phyloP scores from a whole-genome alignment of 208 protist species.

The Leishmania arabica region DNA sequence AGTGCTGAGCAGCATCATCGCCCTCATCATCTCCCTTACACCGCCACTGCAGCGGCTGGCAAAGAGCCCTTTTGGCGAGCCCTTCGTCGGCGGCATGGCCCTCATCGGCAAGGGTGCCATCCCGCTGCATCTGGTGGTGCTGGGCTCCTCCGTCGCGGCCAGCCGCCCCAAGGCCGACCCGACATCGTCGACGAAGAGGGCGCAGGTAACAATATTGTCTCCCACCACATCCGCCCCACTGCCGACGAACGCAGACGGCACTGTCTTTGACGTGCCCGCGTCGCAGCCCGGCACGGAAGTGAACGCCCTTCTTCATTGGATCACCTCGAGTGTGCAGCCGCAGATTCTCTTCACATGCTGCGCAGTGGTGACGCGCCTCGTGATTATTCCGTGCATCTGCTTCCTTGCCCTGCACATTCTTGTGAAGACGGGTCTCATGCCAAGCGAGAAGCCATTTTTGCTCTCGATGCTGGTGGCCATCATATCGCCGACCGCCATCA shows the following conservation, averaged over 20 bases:
- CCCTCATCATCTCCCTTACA: conserved; percentile 61
- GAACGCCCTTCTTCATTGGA: conserved; percentile 14
- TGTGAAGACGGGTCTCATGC: conserved; percentile 41
- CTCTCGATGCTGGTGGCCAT: conserved; percentile 61
- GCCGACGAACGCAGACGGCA: conserved; percentile 3
- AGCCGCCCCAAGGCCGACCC: conserved; percentile 19
- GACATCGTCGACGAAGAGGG: background rate
- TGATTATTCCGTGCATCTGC: conserved; percentile 55
- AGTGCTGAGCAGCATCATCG: conserved; percentile 49
- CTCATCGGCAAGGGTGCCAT: conserved; percentile 60
- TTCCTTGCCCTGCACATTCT: conserved; percentile 62
- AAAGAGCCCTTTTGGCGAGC: conserved; percentile 36
- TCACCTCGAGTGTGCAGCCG: conserved; percentile 19
- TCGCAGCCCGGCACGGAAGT: background rate
- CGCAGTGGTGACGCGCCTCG: conserved; percentile 50
- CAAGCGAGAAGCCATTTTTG: conserved; percentile 54
- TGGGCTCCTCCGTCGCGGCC: conserved; percentile 51
- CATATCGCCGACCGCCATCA: conserved; percentile 66
- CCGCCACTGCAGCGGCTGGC: conserved; percentile 71
- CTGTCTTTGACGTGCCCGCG: conserved; percentile 10
- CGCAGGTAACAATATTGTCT: background rate
- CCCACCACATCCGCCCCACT: background rate
- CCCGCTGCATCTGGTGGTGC: conserved; percentile 64
- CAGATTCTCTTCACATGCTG: conserved; percentile 40
- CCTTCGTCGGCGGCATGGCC: conserved; percentile 54